These are phyloP conservation scores for Fusarium algeriense DNA, from an alignment of 2,329 filamentous ascomycete species.

Conservation along the genomic window DNA sequence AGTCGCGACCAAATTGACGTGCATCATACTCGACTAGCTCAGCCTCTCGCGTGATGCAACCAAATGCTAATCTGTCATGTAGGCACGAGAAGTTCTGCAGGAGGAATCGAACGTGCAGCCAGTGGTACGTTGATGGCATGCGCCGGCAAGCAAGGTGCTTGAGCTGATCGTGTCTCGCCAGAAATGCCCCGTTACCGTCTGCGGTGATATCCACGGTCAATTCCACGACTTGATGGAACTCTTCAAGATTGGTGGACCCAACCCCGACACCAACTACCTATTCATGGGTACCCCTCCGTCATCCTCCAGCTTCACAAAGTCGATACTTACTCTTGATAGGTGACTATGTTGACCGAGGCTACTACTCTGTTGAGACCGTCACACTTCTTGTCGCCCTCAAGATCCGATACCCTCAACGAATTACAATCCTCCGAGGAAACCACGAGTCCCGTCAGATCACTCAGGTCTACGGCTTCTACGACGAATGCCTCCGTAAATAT, in stretches of 20 bases:
- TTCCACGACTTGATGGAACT: slow-evolving; percentile 99
- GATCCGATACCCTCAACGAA: slow-evolving; percentile 97
- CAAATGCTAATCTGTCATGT: slow-evolving; percentile 49
- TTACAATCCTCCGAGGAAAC: slow-evolving; percentile 98
- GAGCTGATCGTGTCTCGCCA: slow-evolving; percentile 55
- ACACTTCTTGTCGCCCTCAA: slow-evolving; percentile 96
- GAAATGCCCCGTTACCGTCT: slow-evolving; percentile 99
- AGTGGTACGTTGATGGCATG: slow-evolving; percentile 75
- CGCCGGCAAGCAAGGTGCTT: slow-evolving; percentile 25
- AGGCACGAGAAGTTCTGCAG: slow-evolving; percentile 96
- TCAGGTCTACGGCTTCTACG: slow-evolving; percentile 99
- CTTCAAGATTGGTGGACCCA: slow-evolving; percentile 98
- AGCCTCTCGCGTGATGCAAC: slow-evolving; percentile 50
- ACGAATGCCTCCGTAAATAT: slow-evolving; percentile 98
- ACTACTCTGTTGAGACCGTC: slow-evolving; percentile 98
- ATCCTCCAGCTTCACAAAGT: not conserved
- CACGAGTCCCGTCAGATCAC: slow-evolving; percentile 99
- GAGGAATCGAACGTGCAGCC: slow-evolving; percentile 99
- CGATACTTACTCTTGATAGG: slow-evolving; percentile 63
- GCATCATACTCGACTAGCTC: slow-evolving; percentile 27
- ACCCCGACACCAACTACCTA: slow-evolving; percentile 98
- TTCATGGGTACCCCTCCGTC: slow-evolving; percentile 83
- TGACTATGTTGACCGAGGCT: slow-evolving; percentile 98
- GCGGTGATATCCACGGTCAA: slow-evolving; percentile 98
- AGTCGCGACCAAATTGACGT: slow-evolving; percentile 10